Evolutionary conservation across 208 protist genomes (phyloP), one percentile per base, ranked within the genome.

Genomic region (Trypanosoma platydactyli): DNA sequence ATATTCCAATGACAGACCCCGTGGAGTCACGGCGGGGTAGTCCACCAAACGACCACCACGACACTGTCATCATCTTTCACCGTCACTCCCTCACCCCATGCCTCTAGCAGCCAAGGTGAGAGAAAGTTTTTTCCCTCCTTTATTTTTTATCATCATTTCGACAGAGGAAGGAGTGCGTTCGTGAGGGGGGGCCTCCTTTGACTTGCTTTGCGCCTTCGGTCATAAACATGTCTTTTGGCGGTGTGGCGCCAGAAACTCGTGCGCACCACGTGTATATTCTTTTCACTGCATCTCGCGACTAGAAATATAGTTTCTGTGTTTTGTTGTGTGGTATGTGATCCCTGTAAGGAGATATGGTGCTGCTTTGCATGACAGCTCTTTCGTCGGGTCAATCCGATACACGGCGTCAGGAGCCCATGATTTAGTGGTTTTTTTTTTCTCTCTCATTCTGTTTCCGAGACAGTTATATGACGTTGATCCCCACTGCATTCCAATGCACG

Each of bases 301-400:
- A 69, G 71, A 48, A 75, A 49, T 76, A 81, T 72, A 63, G 54
- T n/a, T 22, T 84, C 41, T 73, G 62, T 60, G 24, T n/a, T n/a
- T 15, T 73, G 63, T 44, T 77, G 68, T 54, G 0, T 9, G 25
- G 65, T 75, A 6, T 69, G 54, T 44, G 7, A 40, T 5, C 53
- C 65, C 18, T 86, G 68, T 55, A 49, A 64, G 62, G 74, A 83
- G 66, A 16, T 57, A 33, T 79, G 52, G 48, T 86, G 30, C 65
- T 89, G 83, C 64, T 56, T 51, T 20, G 64, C 67, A 1, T 89
- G 83, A 49, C 79, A 89, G 56, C 56, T 79, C 33, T 71, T 63
- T 46, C 71, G 83, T 13, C 79, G 84, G 70, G 79, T 67, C 68
- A 84, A 84, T 58, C 50, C 81, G 60, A 49, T 76, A 24, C 44